A percentile compares a stretch with the other conserved stretches of the same genome.
phyloP scores from a whole-genome alignment of 177 flowering plant species.

The Vitis hybrid region DNA sequence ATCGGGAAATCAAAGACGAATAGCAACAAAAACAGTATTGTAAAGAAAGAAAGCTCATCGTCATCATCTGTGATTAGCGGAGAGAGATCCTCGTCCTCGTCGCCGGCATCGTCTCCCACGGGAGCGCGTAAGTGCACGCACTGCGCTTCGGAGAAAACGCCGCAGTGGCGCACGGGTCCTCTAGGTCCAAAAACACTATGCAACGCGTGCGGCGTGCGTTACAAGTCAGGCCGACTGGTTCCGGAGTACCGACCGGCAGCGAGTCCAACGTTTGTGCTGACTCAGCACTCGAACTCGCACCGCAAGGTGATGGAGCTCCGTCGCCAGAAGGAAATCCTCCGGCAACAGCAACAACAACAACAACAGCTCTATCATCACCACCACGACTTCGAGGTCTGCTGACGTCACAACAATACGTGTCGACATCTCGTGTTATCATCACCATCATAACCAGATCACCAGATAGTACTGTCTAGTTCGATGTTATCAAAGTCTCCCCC shows the following conservation, averaged over 20 bases:
- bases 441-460: neutral
- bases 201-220: conserved; percentile 80
- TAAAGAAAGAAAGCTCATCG: conserved; percentile 2
- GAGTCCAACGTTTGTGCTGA: conserved; percentile 71
- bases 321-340: conserved; percentile 52
- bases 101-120: neutral
- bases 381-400: conserved; percentile 34
- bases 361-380: conserved; percentile 20
- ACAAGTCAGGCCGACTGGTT: conserved; percentile 79
- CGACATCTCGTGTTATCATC: neutral
- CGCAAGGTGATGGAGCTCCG: conserved; percentile 80
- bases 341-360: conserved; percentile 24
- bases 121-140: conserved; percentile 52
- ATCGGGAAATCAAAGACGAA: conserved; percentile 14
- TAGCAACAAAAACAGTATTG: neutral
- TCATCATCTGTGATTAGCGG: neutral
- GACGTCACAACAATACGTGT: conserved; percentile 13
- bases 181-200: conserved; percentile 78
- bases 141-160: conserved; percentile 82
- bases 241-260: conserved; percentile 86
- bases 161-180: conserved; percentile 82
- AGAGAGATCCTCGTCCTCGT: neutral
- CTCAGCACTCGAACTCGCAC: conserved; percentile 80
- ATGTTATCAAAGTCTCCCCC: neutral
- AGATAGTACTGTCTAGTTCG: neutral